Evolutionary conservation across 345 rosid genomes (phyloP).

Genomic region (Populus deltoides): DNA sequence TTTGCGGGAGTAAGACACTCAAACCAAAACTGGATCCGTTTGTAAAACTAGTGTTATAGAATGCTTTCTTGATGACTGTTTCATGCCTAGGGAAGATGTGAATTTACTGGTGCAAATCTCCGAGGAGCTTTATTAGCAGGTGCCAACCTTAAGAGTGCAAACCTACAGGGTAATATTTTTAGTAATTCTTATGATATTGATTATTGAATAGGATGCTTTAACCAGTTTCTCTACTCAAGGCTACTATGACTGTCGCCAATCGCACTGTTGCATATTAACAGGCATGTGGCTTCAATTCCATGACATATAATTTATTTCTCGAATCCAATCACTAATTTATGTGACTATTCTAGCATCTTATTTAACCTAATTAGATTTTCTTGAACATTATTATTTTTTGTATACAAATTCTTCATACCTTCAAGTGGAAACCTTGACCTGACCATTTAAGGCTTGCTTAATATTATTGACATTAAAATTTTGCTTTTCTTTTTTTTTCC

Average conservation of each 20-base stretch:
- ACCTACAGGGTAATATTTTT: slow-evolving; percentile 62
- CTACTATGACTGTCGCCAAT: neutral
- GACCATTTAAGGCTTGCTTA: neutral
- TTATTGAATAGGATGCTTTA: neutral
- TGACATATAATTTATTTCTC: neutral
- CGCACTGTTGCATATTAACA: neutral
- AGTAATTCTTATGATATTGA: neutral
- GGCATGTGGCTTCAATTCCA: neutral
- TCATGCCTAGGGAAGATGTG: slow-evolving; percentile 77
- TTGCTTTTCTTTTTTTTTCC: too few relatives aligned
- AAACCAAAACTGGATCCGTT: slow-evolving; percentile 6
- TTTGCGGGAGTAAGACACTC: slow-evolving; percentile 75
- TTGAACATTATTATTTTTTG: neutral
- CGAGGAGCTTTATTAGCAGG: slow-evolving; percentile 85
- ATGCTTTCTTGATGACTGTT: slow-evolving; percentile 22
- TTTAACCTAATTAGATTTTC: neutral
- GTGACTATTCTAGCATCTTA: neutral
- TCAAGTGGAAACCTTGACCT: neutral
- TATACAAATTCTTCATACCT: neutral
- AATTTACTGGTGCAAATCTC: slow-evolving; percentile 84
- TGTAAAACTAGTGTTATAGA: neutral
- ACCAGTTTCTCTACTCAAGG: neutral
- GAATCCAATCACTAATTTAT: neutral
- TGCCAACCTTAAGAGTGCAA: slow-evolving; percentile 92
- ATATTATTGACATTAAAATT: too few relatives aligned